Evolutionary conservation across 2,329 filamentous ascomycete genomes (phyloP), one percentile per base, ranked within the genome.

Genomic region (Raffaelea ambrosiae): DNA sequence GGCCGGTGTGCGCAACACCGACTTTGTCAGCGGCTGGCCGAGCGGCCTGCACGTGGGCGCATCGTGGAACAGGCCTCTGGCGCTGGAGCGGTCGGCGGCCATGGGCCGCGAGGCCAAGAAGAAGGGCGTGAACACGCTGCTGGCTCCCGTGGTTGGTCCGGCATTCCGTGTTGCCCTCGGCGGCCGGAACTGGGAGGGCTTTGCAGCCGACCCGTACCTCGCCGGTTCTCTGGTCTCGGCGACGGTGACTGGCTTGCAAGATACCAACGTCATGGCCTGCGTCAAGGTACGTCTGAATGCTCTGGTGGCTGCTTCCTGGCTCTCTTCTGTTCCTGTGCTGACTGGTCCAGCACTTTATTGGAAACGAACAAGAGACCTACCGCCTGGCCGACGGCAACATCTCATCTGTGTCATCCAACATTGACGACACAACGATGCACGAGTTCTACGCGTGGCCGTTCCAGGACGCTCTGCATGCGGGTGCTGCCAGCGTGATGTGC

Each of bases 91-190:
- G 46, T 87, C 82, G 21, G 67, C 76, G 46, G 83, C 83, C 40
- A 88, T 94, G 83, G 88, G 84, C 7, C 69, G 73, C 46, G 88
- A 94, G 62, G 86, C 86, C 60, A 76, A 74, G 51, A 77, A 67
- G 40, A 94, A 94, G 63, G 88, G 88, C 40, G 79, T 88, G 23
- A 85, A 94, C 60, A 74, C 91, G 14, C 76, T 84, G 48, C 72
- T 94, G 11, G 88, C 86, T 0, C 88, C 88, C 3, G 86, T 86
- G 1, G 80, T 87, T 51, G 81, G 81, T 0, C 81, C 82, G 0
- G 59, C 83, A 1, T 81, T 82, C 10, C 69, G 80, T 3, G 69
- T 81, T 41, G 75, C 79, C 1, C 67, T 71, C 20, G 77, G 78
- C 43, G 83, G 83, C 0, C 68, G 83, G 43, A 84, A 82, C 51